Conservation (phyloP, 495 filamentous ascomycete species). For the Hyaloscypha bicolor region DNA sequence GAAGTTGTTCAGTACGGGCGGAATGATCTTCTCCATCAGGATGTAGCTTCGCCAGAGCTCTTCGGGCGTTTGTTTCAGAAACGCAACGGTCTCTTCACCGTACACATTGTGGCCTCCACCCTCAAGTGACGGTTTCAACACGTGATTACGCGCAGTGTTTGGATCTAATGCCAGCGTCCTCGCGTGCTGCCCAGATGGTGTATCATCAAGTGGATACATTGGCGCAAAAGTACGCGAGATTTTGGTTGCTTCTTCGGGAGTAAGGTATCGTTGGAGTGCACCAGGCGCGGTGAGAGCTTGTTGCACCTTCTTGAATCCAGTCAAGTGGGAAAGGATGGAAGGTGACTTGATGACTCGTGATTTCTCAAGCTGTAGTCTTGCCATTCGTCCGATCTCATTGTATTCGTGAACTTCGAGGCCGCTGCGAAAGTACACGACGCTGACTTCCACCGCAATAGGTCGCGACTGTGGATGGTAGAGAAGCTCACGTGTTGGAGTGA, state of each 20-base stretch:
- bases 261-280: constrained; percentile 50
- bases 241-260: constrained; percentile 62
- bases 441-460: constrained; percentile 68
- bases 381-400: constrained; percentile 55
- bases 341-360: constrained; percentile 92
- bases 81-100: constrained; percentile 74
- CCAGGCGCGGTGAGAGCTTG: constrained; percentile 81
- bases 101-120: constrained; percentile 97
- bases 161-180: constrained; percentile 70
- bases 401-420: constrained; percentile 67
- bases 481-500: constrained; percentile 67
- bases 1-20: constrained; percentile 73
- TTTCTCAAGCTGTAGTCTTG: constrained; percentile 78
- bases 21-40: constrained; percentile 92
- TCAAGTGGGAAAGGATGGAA: constrained; percentile 82
- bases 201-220: constrained; percentile 81
- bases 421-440: constrained; percentile 80
- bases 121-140: constrained; percentile 93
- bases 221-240: constrained; percentile 74
- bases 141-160: constrained; percentile 65
- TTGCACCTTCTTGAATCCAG: constrained; percentile 94
- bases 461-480: constrained; percentile 74
- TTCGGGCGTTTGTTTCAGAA: constrained; percentile 64
- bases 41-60: constrained; percentile 81
- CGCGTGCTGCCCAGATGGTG: constrained; percentile 65